Base-by-base conservation (phyloP, 495 filamentous ascomycete species). In the Xylaria grammica region DNA sequence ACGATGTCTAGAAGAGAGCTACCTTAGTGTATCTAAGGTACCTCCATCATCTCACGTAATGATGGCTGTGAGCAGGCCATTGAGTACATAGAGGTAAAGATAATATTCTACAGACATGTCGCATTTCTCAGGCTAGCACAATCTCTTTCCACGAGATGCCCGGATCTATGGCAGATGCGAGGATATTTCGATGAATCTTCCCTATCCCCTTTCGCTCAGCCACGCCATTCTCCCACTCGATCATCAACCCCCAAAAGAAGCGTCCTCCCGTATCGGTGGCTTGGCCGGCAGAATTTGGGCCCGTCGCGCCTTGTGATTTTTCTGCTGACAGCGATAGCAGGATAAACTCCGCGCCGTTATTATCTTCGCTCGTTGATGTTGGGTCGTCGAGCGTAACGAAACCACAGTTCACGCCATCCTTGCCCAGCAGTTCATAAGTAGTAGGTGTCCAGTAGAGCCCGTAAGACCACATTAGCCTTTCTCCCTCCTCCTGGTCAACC, bases 211-310 rank as follows among this genome's bases (percentile, higher is more conserved):
- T 63, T n/a, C 61, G 61, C 30, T 63, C 51, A 40, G 61, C 61
- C n/a, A 56, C 40, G 5, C 61, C 61, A 6, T 22, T 36, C 5
- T 44, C 30, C 61, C 61, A 63, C 13, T 26, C 52, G 48, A 63
- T 57, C 51, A 63, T 57, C n/a, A 63, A 22, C 30, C 56, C 61
- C 61, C 61, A 63, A 42, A 63, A 63, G 29, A 49, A 57, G 27
- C 61, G 61, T 27, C 61, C 51, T 29, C 42, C 38, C 10, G 7
- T 1, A 19, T 55, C 52, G 9, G 30, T 5, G 9, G 15, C 17
- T 10, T 45, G 15, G 24, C 19, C n/a, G 27, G 19, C 10, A 29
- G 26, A 6, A 36, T 11, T n/a, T 22, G 11, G 13, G 29, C 44
- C 20, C 15, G 45, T 24, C 15, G 32, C 32, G 59, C 45, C 40